Base-by-base conservation (phyloP, 202 grass and related monocot species). In the Dendrocalamus latiflorus region DNA sequence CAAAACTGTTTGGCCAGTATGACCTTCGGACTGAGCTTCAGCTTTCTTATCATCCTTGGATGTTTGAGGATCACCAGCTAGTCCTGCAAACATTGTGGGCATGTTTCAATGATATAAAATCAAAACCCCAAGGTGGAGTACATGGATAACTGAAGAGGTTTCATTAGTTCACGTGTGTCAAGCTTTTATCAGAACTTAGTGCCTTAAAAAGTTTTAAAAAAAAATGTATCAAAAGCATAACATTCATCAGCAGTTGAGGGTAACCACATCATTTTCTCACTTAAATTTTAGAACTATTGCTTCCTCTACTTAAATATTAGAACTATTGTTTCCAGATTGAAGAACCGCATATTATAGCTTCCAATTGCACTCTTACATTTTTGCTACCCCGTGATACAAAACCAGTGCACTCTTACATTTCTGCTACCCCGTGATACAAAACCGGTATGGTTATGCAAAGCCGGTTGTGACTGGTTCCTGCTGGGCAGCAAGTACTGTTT, bases 1-100 rank as follows among this genome's bases (percentile, higher is more conserved):
- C 43, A 98, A 17, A 72, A 98, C 82, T 64, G 84, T 89, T 71
- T 83, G 85, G 17, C 95, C 88, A 36, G 88, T 88, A 75, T 91
- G 86, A 65, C 95, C 72, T 85, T 90, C 88, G 0, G 88, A 86
- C 71, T 82, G 85, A 55, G 68, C 30, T 65, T 90, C 88, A 61
- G 90, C 34, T 66, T 83, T 94, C 39, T 76, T 89, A 80, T 81
- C 83, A 88, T 92, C 88, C 24, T 81, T 86, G 47, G 91, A 22
- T 78, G 84, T 41, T 68, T 82, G 76, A 82, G 90, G 33, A 78
- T 93, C 89, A 86, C 53, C 90, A 76, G 79, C 91, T 84, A 93
- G 74, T 64, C 91, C 91, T 95, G 75, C 69, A 90, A 79, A 84
- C 44, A 83, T 57, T 54, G n/a, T 58, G 57, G 5, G 13, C 17